These are phyloP conservation scores for Xylaria sp. DNA, from an alignment of 495 filamentous ascomycete genomes.

Conservation along the genomic window DNA sequence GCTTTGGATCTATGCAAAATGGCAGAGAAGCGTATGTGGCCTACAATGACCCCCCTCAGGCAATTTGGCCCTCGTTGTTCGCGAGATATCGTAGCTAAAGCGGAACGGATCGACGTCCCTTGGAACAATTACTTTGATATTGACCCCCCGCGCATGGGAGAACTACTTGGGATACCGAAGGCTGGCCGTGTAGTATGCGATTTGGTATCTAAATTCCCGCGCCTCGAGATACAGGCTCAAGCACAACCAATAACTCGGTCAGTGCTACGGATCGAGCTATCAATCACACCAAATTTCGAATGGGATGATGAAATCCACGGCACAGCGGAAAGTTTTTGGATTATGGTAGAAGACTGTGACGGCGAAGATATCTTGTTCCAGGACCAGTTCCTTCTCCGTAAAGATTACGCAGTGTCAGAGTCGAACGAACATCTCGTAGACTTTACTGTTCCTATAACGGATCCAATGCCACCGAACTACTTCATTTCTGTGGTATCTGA, in stretches of 20 bases:
- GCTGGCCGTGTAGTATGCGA: constrained; percentile 84
- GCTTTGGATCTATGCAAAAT: constrained; percentile 97
- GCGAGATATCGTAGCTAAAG: constrained; percentile 85
- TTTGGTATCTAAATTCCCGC: constrained; percentile 89
- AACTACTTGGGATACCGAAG: constrained; percentile 90
- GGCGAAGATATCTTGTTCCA: constrained; percentile 96
- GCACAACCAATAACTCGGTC: constrained; percentile 95
- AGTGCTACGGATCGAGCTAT: constrained; percentile 92
- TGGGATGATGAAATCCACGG: constrained; percentile 95
- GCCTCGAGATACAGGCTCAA: constrained; percentile 88
- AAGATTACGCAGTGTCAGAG: constrained; percentile 77
- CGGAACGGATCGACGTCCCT: constrained; percentile 92
- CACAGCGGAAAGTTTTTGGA: constrained; percentile 90
- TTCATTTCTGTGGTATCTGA: constrained; percentile 95
- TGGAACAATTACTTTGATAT: constrained; percentile 95
- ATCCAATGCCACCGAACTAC: constrained; percentile 98
- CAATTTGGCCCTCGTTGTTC: constrained; percentile 82
- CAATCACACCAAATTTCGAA: constrained; percentile 92
- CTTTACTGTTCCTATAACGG: constrained; percentile 94
- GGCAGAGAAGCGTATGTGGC: constrained; percentile 99
- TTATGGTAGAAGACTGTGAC: constrained; percentile 95
- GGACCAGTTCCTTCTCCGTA: constrained; percentile 90
- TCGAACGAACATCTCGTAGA: constrained; percentile 97
- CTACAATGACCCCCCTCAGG: constrained; percentile 92
- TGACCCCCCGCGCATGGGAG: constrained; percentile 95